These are phyloP conservation scores for Pythium dissotocum DNA, from an alignment of 352 stramenopile genomes.

Conservation along the genomic window DNA sequence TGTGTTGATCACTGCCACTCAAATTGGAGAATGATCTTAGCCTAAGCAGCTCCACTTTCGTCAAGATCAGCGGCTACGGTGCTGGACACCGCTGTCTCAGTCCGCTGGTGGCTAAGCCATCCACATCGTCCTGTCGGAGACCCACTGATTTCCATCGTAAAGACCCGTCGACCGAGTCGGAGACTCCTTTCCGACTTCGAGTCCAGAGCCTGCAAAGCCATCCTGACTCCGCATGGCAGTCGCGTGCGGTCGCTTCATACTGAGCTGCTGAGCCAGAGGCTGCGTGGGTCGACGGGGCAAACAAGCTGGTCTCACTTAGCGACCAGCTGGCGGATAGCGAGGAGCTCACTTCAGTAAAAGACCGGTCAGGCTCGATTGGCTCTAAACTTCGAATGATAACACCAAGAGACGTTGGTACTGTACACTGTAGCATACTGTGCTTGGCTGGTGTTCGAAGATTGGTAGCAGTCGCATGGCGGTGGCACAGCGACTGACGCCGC, in stretches of 20 bases:
- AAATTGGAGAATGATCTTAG: constrained; percentile 14
- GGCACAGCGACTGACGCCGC: not conserved
- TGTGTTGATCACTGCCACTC: constrained; percentile 5
- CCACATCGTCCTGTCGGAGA: not conserved
- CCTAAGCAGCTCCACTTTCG: too few species aligned
- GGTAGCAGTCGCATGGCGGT: not conserved
- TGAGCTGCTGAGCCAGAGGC: not conserved
- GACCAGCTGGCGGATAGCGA: not conserved
- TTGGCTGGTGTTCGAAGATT: not conserved
- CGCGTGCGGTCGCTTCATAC: not conserved
- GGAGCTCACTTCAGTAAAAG: not conserved
- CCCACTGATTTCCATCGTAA: not conserved
- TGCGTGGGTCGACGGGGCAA: not conserved
- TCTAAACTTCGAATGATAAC: not conserved
- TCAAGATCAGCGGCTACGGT: too few species aligned
- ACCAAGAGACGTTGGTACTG: not conserved
- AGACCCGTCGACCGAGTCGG: not conserved
- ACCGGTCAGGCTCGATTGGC: not conserved
- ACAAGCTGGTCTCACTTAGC: not conserved
- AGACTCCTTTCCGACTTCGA: not conserved
- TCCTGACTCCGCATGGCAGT: not conserved
- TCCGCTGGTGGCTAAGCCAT: not conserved
- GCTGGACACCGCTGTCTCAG: too few species aligned
- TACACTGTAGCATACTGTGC: too few species aligned
- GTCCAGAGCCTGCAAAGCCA: not conserved